Conservation (phyloP, 495 filamentous ascomycete species). For the Hyaloscypha hepaticicola region DNA sequence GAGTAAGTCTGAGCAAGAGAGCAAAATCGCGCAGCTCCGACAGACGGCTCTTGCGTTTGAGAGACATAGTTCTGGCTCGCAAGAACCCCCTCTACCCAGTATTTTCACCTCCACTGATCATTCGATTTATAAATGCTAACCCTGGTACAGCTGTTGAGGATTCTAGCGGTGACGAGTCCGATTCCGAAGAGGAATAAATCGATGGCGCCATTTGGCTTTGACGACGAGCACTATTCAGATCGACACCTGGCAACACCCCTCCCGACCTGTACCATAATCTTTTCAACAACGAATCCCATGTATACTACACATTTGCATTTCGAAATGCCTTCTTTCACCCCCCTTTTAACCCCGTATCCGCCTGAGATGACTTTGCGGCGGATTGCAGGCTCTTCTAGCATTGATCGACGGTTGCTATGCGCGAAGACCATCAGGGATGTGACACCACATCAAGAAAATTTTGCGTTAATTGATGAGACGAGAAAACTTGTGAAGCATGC, state of each 20-base stretch:
- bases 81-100: slow-evolving; percentile 31
- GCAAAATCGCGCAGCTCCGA: slow-evolving; percentile 76
- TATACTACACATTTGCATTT: slow-evolving; percentile 20
- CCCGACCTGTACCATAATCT: slow-evolving; percentile 20
- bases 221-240: background rate
- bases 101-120: slow-evolving; percentile 7
- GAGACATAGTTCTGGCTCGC: slow-evolving; percentile 24
- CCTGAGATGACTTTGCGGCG: background rate
- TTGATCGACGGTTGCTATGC: slow-evolving; percentile 10
- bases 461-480: slow-evolving; percentile 4
- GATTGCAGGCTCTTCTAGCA: slow-evolving; percentile 14
- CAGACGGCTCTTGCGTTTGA: slow-evolving; percentile 42
- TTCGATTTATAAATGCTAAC: slow-evolving; percentile 13
- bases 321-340: background rate
- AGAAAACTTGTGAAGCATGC: background rate
- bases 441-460: slow-evolving; percentile 18
- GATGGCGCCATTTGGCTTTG: background rate
- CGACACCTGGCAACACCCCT: background rate
- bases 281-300: slow-evolving; percentile 9
- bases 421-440: slow-evolving; percentile 15
- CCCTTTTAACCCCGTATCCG: background rate
- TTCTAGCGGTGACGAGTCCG: slow-evolving; percentile 29
- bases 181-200: slow-evolving; percentile 33
- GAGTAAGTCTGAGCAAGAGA: slow-evolving; percentile 91
- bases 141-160: slow-evolving; percentile 27